Conservation (phyloP, 345 rosid species). For the Hypericum androsaemum region DNA sequence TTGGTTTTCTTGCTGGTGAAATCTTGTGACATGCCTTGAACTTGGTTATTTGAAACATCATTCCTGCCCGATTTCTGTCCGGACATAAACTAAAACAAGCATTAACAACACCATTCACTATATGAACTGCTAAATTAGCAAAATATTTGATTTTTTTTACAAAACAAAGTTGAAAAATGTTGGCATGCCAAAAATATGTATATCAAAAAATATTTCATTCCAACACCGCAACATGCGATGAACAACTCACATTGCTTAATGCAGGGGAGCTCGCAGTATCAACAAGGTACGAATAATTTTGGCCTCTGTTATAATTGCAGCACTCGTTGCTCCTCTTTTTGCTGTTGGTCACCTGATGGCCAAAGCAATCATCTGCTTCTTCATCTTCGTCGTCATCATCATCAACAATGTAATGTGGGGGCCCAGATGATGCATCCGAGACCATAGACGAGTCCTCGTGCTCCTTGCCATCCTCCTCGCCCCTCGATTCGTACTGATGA, state of each 20-base stretch:
- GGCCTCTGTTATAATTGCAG: conserved; percentile 14
- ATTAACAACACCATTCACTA: too few species aligned
- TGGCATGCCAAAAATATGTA: too few species aligned
- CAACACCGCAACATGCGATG: neutral
- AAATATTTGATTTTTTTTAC: too few species aligned
- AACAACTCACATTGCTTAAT: conserved; percentile 36
- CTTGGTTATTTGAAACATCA: conserved; percentile 29
- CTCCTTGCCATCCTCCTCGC: conserved; percentile 22
- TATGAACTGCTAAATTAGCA: too few species aligned
- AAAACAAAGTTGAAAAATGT: too few species aligned
- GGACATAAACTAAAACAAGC: conserved; percentile 8
- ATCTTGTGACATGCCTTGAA: conserved; percentile 34
- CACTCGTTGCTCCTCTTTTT: conserved; percentile 29
- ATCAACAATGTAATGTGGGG: conserved; percentile 27
- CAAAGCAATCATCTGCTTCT: conserved; percentile 20
- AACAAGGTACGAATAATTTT: conserved; percentile 38
- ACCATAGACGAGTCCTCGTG: conserved; percentile 63
- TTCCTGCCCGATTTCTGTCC: conserved; percentile 24
- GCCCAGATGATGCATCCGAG: conserved; percentile 89
- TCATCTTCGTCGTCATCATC: conserved; percentile 22
- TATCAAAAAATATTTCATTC: neutral
- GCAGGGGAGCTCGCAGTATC: conserved; percentile 77
- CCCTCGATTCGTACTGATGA: conserved; percentile 14
- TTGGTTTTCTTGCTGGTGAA: conserved; percentile 37
- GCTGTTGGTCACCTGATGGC: conserved; percentile 22